Conservation (phyloP, 495 filamentous ascomycete species). For the Halenospora varia region DNA sequence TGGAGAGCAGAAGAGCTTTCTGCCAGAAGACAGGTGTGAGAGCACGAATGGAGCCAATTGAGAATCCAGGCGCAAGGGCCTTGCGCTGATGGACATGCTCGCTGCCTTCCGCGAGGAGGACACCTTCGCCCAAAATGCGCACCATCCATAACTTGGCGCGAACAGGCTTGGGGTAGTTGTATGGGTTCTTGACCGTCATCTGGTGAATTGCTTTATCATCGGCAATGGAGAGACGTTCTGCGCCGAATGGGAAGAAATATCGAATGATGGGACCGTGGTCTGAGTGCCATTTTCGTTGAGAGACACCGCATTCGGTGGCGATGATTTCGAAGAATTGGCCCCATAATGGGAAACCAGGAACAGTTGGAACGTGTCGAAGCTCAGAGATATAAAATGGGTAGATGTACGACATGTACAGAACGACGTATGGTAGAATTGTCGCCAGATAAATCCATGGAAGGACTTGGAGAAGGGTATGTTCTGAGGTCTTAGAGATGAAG, state of each 20-base stretch:
- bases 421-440: constrained; percentile 18
- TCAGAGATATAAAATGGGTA: constrained; percentile 39
- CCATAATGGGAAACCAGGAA: constrained; percentile 39
- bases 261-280: constrained; percentile 37
- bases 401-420: constrained; percentile 33
- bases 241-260: constrained; percentile 43
- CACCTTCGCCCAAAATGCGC: constrained; percentile 65
- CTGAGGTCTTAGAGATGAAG: constrained; percentile 7
- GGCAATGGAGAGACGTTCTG: constrained; percentile 39
- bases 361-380: constrained; percentile 39
- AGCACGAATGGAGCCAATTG: constrained; percentile 78
- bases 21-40: constrained; percentile 80
- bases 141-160: constrained; percentile 51
- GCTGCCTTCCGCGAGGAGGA: constrained; percentile 79
- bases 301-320: constrained; percentile 33
- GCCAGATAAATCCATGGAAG: constrained; percentile 11
- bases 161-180: constrained; percentile 48
- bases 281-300: constrained; percentile 39
- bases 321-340: constrained; percentile 39
- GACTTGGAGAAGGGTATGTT: not conserved
- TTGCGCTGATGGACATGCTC: constrained; percentile 79
- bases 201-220: constrained; percentile 42
- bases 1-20: constrained; percentile 52
- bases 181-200: constrained; percentile 47
- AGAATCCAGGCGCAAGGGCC: constrained; percentile 75